Base-by-base conservation (phyloP, 176 grass and related monocot genomes). In the Microstegium vimineum region DNA sequence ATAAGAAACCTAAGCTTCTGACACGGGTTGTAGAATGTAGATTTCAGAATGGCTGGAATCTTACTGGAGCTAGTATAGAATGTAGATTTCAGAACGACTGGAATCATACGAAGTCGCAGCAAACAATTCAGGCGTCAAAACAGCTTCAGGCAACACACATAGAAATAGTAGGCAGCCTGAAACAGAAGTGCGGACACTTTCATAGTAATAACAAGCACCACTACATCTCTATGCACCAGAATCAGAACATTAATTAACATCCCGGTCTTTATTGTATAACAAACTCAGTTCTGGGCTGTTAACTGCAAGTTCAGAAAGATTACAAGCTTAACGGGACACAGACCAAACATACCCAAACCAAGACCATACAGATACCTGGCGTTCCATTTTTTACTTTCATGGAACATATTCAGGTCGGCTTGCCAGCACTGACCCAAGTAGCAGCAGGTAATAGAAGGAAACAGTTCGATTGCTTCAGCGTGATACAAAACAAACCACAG, bases 251-350 rank as follows among this genome's bases (percentile, higher is more conserved):
- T 43, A 74, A 71, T 71, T 43, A 74, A 54, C 67, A 84, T 16
- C 32, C 80, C 4, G 4, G 40, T 75, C 68, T 62, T 90, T 86
- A 79, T 73, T 79, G 51, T 69, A 85, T 37, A 82, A 23, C 23
- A 82, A 23, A 38, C 46, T 79, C 60, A 36, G 30, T 86, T 86
- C 65, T 82, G 30, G 49, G 12, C 46, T 80, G 75, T 79, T 42
- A 52, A 35, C 75, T 42, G 25, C 26, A 91, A 6, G 77, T 73
- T 77, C 66, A 85, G 85, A 80, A 85, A 73, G 37, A 77, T 72
- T 88, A 85, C 81, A 87, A 38, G 49, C 76, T 59, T 65, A 57
- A 62, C 12, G 1, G 35, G 35, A 73, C 9, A 62, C 81, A 9
- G 25, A 82, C 45, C 0, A 41, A 69, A 51, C 37, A 82, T 61